Evolutionary conservation across 148 eudicot genomes (phyloP), one percentile per base, ranked within the genome.

Genomic region (Amaranthus cruentus): DNA sequence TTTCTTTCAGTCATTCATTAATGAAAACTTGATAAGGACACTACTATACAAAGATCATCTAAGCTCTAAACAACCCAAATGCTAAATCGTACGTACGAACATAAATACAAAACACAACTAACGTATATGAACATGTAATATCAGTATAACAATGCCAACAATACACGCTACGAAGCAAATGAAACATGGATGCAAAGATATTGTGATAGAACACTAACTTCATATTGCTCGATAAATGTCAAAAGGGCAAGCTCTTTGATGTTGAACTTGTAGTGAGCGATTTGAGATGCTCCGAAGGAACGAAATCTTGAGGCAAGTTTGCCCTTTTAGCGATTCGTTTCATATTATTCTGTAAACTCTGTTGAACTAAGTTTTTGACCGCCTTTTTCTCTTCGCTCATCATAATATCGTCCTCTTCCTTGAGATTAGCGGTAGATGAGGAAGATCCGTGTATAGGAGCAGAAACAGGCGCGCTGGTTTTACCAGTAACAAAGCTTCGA

Each of bases 211-310:
- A 76, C 13, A 73, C 75, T 74, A 68, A 79, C 81, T 59, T n/a
- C 7, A 28, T 77, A 63, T 50, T 60, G 69, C 52, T 58, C 47
- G 62, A 55, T 43, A 61, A 65, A 58, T 47, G 72, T 77, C 73
- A 94, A 76, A 94, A 94, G 21, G 98, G 98, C 77, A 94, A 84
- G 83, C 98, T 94, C 84, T 91, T 91, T 4, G 98, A 94, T 44
- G 96, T 89, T n/a, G 95, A 89, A 73, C 86, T 81, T 47, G 83
- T 49, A 1, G 90, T 85, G 74, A 87, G 87, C 8, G 97, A 83
- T 89, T 88, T 89, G 61, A 91, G 79, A 74, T 94, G 97, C 72
- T 90, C 89, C 0, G 93, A 95, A 6, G 96, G 93, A 59, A 86
- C 92, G 78, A 90, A 91, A 67, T 91, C 90, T 79, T 91, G 95